Conservation (phyloP, 2,329 filamentous ascomycete species). For the Microascus cirrosus region DNA sequence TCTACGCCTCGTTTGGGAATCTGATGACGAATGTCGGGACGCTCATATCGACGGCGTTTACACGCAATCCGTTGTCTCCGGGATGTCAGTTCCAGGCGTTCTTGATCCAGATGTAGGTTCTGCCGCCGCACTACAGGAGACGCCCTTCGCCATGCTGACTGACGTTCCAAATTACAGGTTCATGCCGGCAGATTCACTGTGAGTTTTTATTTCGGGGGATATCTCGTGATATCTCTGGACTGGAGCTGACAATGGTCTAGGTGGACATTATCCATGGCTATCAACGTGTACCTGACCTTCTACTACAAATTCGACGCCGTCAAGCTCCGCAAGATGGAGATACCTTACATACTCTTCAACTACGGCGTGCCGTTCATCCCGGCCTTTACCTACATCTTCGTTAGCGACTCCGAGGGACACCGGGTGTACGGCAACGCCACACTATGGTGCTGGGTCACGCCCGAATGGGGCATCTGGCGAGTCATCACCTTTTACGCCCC, state of each 20-base stretch:
- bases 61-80: slow-evolving; percentile 32
- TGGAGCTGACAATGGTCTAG: slow-evolving; percentile 21
- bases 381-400: slow-evolving; percentile 51
- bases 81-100: slow-evolving; percentile 66
- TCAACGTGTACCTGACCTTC: slow-evolving; percentile 70
- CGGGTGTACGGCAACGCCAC: slow-evolving; percentile 59
- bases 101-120: slow-evolving; percentile 66
- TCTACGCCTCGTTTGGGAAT: slow-evolving; percentile 76
- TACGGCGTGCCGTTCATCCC: slow-evolving; percentile 61
- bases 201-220: background rate
- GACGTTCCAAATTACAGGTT: background rate
- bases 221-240: background rate
- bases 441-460: slow-evolving; percentile 68
- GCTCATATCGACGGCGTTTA: slow-evolving; percentile 54
- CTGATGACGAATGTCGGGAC: slow-evolving; percentile 68
- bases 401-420: slow-evolving; percentile 33
- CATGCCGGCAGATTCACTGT: background rate
- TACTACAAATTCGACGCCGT: slow-evolving; percentile 55
- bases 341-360: slow-evolving; percentile 52
- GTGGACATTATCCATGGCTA: slow-evolving; percentile 68
- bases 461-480: slow-evolving; percentile 53
- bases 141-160: background rate
- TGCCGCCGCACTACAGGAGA: background rate
- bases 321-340: slow-evolving; percentile 52
- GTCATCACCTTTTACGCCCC: slow-evolving; percentile 61